These are phyloP conservation scores for Meyerozyma athensensis DNA, from an alignment of 1,139 yeast genomes.

Conservation along the genomic window DNA sequence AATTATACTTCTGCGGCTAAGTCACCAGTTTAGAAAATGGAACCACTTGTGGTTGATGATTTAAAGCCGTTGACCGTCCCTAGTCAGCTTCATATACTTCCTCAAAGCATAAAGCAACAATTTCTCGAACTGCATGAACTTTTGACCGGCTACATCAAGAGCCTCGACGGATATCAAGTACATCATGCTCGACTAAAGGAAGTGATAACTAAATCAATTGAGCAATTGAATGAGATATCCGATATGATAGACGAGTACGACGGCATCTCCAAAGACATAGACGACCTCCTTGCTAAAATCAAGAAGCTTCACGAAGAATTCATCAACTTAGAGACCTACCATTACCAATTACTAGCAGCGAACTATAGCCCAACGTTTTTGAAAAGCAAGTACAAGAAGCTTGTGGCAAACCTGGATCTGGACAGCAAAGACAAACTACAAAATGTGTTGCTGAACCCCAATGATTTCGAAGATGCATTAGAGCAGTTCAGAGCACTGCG, in stretches of 20 bases:
- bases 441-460: constrained; percentile 7
- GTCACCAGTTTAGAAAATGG: not conserved
- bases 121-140: constrained; percentile 25
- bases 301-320: constrained; percentile 29
- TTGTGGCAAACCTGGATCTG: constrained; percentile 22
- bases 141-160: constrained; percentile 29
- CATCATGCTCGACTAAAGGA: constrained; percentile 16
- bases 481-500: constrained; percentile 5
- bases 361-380: constrained; percentile 33
- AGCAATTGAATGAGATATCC: constrained; percentile 21
- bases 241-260: constrained; percentile 25
- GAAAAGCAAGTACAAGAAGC: constrained; percentile 23
- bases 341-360: constrained; percentile 36
- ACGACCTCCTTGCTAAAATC: constrained; percentile 22
- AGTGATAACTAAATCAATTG: constrained; percentile 18
- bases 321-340: constrained; percentile 32
- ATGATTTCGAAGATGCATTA: constrained; percentile 15
- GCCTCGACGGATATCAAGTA: constrained; percentile 19
- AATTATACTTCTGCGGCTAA: not conserved
- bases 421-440: constrained; percentile 20
- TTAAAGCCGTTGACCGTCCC: constrained; percentile 29
- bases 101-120: constrained; percentile 21
- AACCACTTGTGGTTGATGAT: constrained; percentile 2
- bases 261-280: constrained; percentile 20
- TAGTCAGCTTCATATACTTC: constrained; percentile 24